These are phyloP conservation scores for Penicillium salamii DNA, from an alignment of 495 filamentous ascomycete species.

Conservation along the genomic window DNA sequence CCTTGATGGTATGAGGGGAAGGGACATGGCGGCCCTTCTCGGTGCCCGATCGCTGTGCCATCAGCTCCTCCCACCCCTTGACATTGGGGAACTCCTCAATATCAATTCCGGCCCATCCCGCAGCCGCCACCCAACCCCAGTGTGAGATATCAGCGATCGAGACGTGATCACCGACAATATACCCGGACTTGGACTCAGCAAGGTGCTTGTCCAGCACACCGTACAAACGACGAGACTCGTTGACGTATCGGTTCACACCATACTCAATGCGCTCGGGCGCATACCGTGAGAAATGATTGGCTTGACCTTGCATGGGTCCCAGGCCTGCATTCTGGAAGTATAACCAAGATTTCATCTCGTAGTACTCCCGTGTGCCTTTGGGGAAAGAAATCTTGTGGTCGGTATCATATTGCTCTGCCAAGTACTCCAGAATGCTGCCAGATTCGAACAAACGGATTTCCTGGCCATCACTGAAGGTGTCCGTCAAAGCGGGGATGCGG, in stretches of 20 bases:
- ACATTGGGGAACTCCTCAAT: slow-evolving; percentile 75
- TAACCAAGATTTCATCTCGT: slow-evolving; percentile 78
- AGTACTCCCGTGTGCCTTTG: slow-evolving; percentile 67
- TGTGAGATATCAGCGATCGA: slow-evolving; percentile 84
- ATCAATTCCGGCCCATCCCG: slow-evolving; percentile 70
- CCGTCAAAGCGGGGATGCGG: slow-evolving; percentile 88
- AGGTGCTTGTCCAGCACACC: slow-evolving; percentile 74
- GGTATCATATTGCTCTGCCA: slow-evolving; percentile 74
- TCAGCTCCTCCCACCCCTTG: slow-evolving; percentile 69
- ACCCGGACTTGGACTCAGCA: slow-evolving; percentile 58
- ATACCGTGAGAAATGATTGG: slow-evolving; percentile 87
- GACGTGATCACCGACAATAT: slow-evolving; percentile 73
- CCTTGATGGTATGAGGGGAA: slow-evolving; percentile 59
- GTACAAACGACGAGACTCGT: slow-evolving; percentile 80
- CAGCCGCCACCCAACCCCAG: slow-evolving; percentile 69
- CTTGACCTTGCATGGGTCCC: slow-evolving; percentile 91
- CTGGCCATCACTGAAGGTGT: slow-evolving; percentile 69
- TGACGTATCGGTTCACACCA: slow-evolving; percentile 76
- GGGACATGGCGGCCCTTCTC: slow-evolving; percentile 83
- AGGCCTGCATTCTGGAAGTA: slow-evolving; percentile 73
- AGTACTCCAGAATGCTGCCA: slow-evolving; percentile 83
- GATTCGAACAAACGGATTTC: slow-evolving; percentile 78
- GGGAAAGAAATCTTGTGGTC: slow-evolving; percentile 86
- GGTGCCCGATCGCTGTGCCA: slow-evolving; percentile 63
- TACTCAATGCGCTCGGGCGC: slow-evolving; percentile 87